Base-by-base conservation (phyloP, 1,139 yeast genomes). In the Candida gigantensis region DNA sequence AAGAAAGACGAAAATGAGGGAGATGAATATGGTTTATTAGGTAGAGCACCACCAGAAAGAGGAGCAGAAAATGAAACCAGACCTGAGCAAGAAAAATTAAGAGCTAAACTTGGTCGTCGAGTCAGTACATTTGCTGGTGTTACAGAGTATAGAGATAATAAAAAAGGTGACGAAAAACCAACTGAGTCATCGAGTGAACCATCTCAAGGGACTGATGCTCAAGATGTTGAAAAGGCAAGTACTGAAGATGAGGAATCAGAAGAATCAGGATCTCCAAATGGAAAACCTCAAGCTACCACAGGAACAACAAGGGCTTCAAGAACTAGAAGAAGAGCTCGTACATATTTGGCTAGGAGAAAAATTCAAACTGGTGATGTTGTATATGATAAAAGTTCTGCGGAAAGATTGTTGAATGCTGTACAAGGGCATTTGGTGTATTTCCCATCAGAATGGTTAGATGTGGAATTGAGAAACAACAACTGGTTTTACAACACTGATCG, bases 401-500 rank as follows among this genome's bases (percentile, higher is more conserved):
- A 84, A 49, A 67, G 81, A 44, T 67, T 89, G 31, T 66, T 92
- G 46, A 70, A 70, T 35, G 83, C 87, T 41, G 70, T 92, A n/a
- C 84, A 83, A 41, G 99, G 99, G 3, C 85, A 92, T 55, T 65
- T 94, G 51, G 97, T 94, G 4, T 56, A 83, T 18, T 92, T 90
- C 69, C 97, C 98, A 0, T 73, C 87, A 0, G 90, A 88, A 43
- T 94, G 98, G 98, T 72, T 94, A 35, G 69, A 78, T 52, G 77
- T 81, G 43, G 98, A 92, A 58, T 77, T 89, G 34, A 96, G 89
- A 39, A 79, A 85, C 5, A 92, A 87, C 16, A 92, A 94, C 54
- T 92, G 97, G 97, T 89, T 89, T 59, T 90, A 88, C 67, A 87
- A 84, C 50, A 83, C 95, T 37, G 99, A 92, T 57, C 79, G 95